These are phyloP conservation scores for Entomophthora muscae DNA, from an alignment of 371 early-diverging fungal species.

Conservation along the genomic window DNA sequence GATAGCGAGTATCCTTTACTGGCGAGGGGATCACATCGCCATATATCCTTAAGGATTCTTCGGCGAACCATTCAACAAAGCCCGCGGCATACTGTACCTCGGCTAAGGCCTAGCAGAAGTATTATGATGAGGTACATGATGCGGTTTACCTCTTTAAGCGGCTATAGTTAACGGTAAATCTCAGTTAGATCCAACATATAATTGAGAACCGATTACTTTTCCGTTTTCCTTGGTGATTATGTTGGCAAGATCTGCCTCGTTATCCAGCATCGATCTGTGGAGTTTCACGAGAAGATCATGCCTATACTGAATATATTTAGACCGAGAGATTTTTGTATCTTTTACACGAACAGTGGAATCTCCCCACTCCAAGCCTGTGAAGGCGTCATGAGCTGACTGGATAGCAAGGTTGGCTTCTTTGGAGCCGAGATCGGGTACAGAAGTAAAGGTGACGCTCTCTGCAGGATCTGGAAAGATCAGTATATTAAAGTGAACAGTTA, in stretches of 20 bases:
- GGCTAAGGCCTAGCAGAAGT: conserved; percentile 28
- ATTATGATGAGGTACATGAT: no score
- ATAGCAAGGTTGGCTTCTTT: background rate
- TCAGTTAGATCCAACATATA: conserved; percentile 12
- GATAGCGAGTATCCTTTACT: conserved; percentile 27
- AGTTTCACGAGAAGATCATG: conserved; percentile 42
- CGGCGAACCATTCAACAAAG: conserved; percentile 77
- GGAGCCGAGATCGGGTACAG: background rate
- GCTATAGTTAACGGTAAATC: conserved; percentile 6
- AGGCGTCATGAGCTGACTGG: background rate
- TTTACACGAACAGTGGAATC: background rate
- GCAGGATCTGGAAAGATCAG: background rate
- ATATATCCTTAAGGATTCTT: conserved; percentile 62
- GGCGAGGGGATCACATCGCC: conserved; percentile 65
- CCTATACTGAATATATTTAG: conserved; percentile 26
- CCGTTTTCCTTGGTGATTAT: conserved; percentile 65
- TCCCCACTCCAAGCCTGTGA: background rate
- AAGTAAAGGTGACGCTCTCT: conserved; percentile 1
- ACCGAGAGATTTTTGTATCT: background rate
- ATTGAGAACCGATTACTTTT: conserved; percentile 21
- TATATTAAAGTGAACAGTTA: background rate
- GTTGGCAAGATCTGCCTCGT: conserved; percentile 54
- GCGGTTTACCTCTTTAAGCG: conserved; percentile 1
- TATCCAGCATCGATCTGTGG: conserved; percentile 43
- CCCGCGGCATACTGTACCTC: conserved; percentile 56